phyloP scores from a whole-genome alignment of 768 basidiomycete species.

The Pleurotus pulmonarius region DNA sequence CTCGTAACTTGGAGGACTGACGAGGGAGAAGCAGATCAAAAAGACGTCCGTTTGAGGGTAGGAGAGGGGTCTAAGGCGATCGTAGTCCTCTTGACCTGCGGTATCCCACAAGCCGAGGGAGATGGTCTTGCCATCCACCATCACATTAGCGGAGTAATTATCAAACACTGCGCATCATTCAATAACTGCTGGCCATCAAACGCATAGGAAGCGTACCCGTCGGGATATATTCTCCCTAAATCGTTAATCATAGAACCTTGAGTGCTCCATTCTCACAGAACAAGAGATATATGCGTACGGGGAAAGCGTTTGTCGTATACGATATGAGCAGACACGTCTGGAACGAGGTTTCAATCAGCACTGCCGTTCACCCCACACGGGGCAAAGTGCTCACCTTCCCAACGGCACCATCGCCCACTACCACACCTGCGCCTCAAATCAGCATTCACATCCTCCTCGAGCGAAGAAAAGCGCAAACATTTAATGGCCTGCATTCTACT shows the following conservation, averaged over 20 bases:
- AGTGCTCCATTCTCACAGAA: constrained; percentile 6
- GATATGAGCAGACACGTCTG: constrained; percentile 99
- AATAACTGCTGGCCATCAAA: not conserved
- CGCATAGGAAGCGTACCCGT: constrained; percentile 54
- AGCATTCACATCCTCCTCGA: constrained; percentile 19
- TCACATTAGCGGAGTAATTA: constrained; percentile 97
- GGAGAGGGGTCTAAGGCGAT: constrained; percentile 93
- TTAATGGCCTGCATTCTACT: constrained; percentile 85
- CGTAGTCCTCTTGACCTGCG: constrained; percentile 99
- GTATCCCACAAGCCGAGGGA: constrained; percentile 99
- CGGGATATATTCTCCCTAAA: constrained; percentile 93
- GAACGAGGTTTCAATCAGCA: constrained; percentile 16
- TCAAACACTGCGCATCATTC: constrained; percentile 76
- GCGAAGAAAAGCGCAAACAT: constrained; percentile 49
- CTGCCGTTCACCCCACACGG: constrained; percentile 7
- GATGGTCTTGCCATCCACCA: constrained; percentile 98
- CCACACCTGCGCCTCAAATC: constrained; percentile 68
- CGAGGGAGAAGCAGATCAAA: constrained; percentile 97
- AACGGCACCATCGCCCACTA: constrained; percentile 98
- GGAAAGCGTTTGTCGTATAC: constrained; percentile 98
- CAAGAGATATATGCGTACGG: constrained; percentile 48
- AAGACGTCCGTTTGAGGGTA: constrained; percentile 99
- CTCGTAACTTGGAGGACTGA: constrained; percentile 97
- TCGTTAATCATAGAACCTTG: constrained; percentile 14
- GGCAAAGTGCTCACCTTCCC: constrained; percentile 69